These are phyloP conservation scores for Globisporangium uncinulatum DNA, from an alignment of 352 stramenopile genomes.

Conservation along the genomic window DNA sequence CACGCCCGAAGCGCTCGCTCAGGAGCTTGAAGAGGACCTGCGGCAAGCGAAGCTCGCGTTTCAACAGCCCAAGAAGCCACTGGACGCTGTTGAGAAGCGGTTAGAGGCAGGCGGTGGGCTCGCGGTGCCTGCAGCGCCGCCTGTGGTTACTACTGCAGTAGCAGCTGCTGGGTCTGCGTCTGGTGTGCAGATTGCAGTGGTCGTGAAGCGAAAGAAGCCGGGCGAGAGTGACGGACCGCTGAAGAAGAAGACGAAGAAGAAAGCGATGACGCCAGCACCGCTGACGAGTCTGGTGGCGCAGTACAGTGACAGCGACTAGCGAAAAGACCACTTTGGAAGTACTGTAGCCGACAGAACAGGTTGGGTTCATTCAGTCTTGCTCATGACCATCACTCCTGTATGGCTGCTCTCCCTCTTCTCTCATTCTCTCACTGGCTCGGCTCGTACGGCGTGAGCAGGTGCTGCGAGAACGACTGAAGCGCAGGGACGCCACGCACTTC, in stretches of 20 bases:
- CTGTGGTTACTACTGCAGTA: background rate
- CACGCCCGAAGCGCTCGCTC: constrained; percentile 33
- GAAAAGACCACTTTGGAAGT: background rate
- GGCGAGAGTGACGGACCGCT: constrained; percentile 12
- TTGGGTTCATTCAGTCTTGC: background rate
- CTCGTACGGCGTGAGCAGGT: constrained; percentile 93
- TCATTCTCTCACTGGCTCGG: constrained; percentile 34
- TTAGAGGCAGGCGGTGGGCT: constrained; percentile 8
- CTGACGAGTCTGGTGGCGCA: constrained; percentile 60
- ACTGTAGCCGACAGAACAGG: background rate
- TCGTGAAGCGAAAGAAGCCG: constrained; percentile 21
- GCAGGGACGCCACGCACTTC: constrained; percentile 96
- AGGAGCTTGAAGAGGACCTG: constrained; percentile 45
- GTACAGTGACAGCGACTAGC: constrained; percentile 73
- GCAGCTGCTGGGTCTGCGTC: background rate
- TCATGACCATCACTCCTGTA: background rate
- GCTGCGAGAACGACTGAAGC: constrained; percentile 92
- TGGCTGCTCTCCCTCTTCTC: background rate
- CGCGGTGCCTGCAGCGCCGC: no score
- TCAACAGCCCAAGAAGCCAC: constrained; percentile 17
- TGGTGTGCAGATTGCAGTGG: constrained; percentile 20
- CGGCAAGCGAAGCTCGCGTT: constrained; percentile 52
- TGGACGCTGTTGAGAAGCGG: constrained; percentile 17
- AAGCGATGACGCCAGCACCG: constrained; percentile 25
- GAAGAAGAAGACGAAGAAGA: constrained; percentile 27